Evolutionary conservation across 768 basidiomycete species (phyloP).

Genomic region (Amylocystis lapponica): DNA sequence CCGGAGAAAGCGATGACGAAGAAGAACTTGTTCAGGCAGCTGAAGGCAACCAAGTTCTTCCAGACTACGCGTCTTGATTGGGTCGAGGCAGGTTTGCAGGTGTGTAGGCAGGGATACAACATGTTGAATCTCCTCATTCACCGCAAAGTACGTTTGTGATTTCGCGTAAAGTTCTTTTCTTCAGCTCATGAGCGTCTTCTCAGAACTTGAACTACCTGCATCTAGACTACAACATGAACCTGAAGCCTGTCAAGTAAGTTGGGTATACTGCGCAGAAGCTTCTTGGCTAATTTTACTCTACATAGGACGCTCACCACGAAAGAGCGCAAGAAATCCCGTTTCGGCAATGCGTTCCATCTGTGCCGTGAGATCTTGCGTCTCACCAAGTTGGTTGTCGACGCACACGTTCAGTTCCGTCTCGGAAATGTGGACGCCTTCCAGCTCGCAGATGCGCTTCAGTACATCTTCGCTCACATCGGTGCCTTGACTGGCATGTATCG

Average conservation of each 20-base stretch:
- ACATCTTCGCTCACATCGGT: conserved; percentile 96
- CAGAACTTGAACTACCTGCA: conserved; percentile 92
- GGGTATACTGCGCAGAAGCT: background rate
- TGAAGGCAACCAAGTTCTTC: conserved; percentile 99
- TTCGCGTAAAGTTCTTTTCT: background rate
- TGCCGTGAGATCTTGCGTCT: conserved; percentile 97
- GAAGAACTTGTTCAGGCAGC: conserved; percentile 92
- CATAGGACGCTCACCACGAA: conserved; percentile 97
- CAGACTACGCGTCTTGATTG: conserved; percentile 97
- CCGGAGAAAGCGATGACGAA: conserved; percentile 97
- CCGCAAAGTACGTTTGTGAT: conserved; percentile 70
- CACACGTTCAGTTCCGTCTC: conserved; percentile 96
- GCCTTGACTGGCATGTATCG: conserved; percentile 99
- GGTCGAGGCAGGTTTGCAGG: conserved; percentile 98
- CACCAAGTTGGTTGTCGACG: conserved; percentile 97
- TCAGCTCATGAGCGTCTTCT: background rate
- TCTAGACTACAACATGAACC: conserved; percentile 96
- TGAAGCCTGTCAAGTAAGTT: conserved; percentile 87
- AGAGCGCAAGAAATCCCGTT: conserved; percentile 98
- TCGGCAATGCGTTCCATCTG: conserved; percentile 98
- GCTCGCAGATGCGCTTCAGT: conserved; percentile 95
- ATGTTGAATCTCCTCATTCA: conserved; percentile 99
- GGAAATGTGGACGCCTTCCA: conserved; percentile 99
- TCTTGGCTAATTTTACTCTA: conserved; percentile 16
- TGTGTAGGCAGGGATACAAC: conserved; percentile 98